Percentiles rank a stretch among this genome's conserved stretches.
Conservation (phyloP, 805 yeast species). For the Kluyveromyces siamensis region DNA sequence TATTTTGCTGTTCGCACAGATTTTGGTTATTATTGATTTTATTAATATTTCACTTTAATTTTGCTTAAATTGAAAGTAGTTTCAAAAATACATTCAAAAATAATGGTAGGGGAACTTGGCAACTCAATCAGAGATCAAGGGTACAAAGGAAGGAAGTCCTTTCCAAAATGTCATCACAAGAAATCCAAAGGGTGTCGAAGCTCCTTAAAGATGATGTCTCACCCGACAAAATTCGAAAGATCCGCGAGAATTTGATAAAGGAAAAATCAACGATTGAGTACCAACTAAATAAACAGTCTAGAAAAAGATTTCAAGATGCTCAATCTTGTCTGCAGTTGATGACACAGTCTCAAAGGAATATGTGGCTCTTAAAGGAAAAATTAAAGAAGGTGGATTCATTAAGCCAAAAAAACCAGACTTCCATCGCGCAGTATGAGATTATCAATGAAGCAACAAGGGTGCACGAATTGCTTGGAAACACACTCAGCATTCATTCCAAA, state of each 20-base stretch:
- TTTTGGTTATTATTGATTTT: too few relatives aligned
- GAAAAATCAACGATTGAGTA: conserved; percentile 72
- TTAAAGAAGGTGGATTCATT: conserved; percentile 38
- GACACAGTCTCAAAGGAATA: conserved; percentile 34
- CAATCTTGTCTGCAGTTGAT: conserved; percentile 35
- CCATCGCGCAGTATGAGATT: conserved; percentile 58
- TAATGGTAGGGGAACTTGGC: not conserved
- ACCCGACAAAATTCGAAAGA: conserved; percentile 40
- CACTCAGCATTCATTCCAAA: conserved; percentile 53
- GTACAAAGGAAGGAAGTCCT: not conserved
- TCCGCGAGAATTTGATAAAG: conserved; percentile 48
- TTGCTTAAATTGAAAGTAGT: too few relatives aligned
- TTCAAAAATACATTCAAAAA: not conserved
- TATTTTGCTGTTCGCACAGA: too few relatives aligned
- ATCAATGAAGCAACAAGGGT: conserved; percentile 59
- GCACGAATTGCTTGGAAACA: conserved; percentile 64
- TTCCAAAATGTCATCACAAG: conserved; percentile 13
- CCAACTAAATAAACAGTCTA: conserved; percentile 64
- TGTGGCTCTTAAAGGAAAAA: conserved; percentile 40
- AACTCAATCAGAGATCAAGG: not conserved
- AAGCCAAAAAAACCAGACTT: conserved; percentile 46
- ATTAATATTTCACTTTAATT: too few relatives aligned
- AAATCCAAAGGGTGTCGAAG: conserved; percentile 24
- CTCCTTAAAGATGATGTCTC: conserved; percentile 38
- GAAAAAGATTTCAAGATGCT: conserved; percentile 50